A percentile compares a stretch with the other conserved stretches of the same genome.
phyloP scores from a whole-genome alignment of 2,329 filamentous ascomycete genomes.

The Xylaria sp. region DNA sequence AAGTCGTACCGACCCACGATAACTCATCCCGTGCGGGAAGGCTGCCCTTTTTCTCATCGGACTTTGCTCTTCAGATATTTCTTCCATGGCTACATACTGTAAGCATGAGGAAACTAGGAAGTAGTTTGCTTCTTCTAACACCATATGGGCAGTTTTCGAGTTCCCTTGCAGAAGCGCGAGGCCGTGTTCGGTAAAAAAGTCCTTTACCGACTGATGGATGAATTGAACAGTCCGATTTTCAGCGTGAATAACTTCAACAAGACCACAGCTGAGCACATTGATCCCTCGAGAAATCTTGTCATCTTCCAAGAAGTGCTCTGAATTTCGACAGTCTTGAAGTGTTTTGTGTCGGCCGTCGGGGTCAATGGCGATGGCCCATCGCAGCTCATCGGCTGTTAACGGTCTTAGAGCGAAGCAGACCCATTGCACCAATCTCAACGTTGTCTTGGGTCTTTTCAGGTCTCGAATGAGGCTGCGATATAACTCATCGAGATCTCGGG shows the following conservation, averaged over 20 bases:
- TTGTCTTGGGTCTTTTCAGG: neutral
- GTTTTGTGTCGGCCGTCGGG: neutral
- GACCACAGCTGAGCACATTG: slow-evolving; percentile 7
- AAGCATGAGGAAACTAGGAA: neutral
- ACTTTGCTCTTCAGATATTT: no score
- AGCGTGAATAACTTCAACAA: neutral
- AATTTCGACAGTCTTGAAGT: neutral
- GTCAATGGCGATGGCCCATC: slow-evolving; percentile 10
- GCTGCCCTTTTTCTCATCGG: no score
- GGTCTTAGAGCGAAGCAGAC: slow-evolving; percentile 7
- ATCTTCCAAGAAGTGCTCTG: neutral
- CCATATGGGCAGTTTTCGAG: neutral
- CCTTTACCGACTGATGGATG: slow-evolving; percentile 15
- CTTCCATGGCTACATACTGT: no score
- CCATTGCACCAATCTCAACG: slow-evolving; percentile 11
- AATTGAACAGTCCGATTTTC: neutral
- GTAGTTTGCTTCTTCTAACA: slow-evolving; percentile 13
- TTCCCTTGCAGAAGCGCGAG: neutral
- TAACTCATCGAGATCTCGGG: neutral
- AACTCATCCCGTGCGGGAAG: no score
- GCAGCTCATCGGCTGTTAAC: slow-evolving; percentile 1
- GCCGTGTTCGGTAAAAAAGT: slow-evolving; percentile 13
- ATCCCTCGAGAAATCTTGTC: neutral
- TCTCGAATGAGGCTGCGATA: neutral
- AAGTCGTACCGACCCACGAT: no score